Percentiles rank a stretch among this genome's conserved stretches.
These are phyloP conservation scores for Saksenaea oblongispora DNA, from an alignment of 371 early-diverging fungal genomes.

Conservation along the genomic window DNA sequence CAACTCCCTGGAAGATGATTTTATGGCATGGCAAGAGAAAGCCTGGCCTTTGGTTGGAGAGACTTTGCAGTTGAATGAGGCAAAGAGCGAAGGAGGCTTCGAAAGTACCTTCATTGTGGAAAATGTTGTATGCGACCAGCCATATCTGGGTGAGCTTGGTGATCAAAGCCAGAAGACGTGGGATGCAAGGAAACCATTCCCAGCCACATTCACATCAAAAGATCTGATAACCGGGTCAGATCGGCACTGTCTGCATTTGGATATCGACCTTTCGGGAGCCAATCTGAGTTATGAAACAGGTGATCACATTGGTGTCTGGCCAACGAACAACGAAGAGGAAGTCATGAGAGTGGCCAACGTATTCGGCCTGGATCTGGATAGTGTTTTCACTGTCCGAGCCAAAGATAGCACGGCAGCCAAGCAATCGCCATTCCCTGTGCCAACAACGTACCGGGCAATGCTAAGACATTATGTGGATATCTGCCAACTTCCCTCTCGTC, in stretches of 20 bases:
- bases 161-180: constrained; percentile 41
- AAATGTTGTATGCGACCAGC: constrained; percentile 1
- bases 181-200: constrained; percentile 78
- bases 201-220: constrained; percentile 47
- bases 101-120: not conserved
- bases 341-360: constrained; percentile 59
- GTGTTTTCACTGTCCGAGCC: constrained; percentile 53
- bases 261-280: constrained; percentile 78
- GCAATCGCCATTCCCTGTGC: constrained; percentile 78
- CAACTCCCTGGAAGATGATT: constrained; percentile 89
- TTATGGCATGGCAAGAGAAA: constrained; percentile 84
- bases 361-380: constrained; percentile 64
- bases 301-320: constrained; percentile 91
- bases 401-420: constrained; percentile 59
- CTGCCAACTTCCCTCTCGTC: constrained; percentile 59
- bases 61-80: not conserved
- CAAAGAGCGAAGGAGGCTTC: not conserved
- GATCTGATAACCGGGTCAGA: constrained; percentile 56
- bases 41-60: constrained; percentile 63
- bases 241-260: constrained; percentile 87
- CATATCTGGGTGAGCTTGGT: constrained; percentile 57
- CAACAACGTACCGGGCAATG: constrained; percentile 77
- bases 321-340: constrained; percentile 75
- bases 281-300: constrained; percentile 84
- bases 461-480: constrained; percentile 90